These are phyloP conservation scores for Hanseniaspora jakobsenii DNA, from an alignment of 805 yeast genomes.

Conservation along the genomic window DNA sequence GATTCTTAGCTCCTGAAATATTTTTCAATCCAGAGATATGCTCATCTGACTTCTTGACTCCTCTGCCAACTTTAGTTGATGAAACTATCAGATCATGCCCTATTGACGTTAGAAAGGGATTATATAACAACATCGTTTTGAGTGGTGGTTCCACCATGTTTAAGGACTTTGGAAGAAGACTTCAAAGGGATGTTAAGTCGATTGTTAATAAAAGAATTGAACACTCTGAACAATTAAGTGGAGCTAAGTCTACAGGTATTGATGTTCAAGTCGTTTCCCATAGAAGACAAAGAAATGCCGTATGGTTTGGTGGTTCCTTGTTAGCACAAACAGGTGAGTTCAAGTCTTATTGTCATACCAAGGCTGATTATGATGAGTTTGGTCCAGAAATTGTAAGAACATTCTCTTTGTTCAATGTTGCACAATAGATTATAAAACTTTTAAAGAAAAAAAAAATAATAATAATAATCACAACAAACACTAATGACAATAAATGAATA, in stretches of 20 bases:
- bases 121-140: conserved; percentile 87
- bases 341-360: conserved; percentile 91
- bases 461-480: no score
- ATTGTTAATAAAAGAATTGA: conserved; percentile 83
- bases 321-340: conserved; percentile 96
- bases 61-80: conserved; percentile 92
- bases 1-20: conserved; percentile 97
- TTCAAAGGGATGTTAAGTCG: conserved; percentile 83
- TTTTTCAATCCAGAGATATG: conserved; percentile 97
- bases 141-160: conserved; percentile 99
- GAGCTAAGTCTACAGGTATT: conserved; percentile 77
- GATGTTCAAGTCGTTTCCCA: conserved; percentile 95
- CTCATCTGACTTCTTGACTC: conserved; percentile 87
- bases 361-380: conserved; percentile 91
- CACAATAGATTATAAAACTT: conserved; percentile 35
- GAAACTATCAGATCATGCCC: conserved; percentile 91
- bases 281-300: conserved; percentile 95
- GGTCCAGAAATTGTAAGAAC: conserved; percentile 97
- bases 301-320: conserved; percentile 97
- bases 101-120: conserved; percentile 92
- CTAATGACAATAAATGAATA: no score
- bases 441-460: no score
- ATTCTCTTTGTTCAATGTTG: conserved; percentile 86
- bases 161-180: conserved; percentile 92
- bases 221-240: conserved; percentile 62